phyloP scores from a whole-genome alignment of 139 green algal species.

The Picochlorum sp. region DNA sequence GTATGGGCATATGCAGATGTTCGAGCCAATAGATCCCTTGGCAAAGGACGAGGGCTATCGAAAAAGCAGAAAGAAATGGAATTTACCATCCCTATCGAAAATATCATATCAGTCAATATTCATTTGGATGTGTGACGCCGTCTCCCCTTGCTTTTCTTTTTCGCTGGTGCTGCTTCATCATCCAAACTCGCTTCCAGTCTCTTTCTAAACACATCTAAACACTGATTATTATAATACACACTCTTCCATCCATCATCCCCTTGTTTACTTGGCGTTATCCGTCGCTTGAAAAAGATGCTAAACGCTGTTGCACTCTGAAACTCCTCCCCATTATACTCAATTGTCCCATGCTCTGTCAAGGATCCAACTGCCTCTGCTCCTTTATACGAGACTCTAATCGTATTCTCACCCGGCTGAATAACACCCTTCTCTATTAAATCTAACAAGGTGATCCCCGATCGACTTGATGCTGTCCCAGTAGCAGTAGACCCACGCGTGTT shows the following conservation, averaged over 20 bases:
- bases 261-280: conserved; percentile 49
- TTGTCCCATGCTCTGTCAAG: conserved; percentile 36
- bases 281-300: conserved; percentile 50
- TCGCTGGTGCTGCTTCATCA: neutral
- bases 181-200: neutral
- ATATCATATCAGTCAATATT: conserved; percentile 39
- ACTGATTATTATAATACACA: conserved; percentile 37
- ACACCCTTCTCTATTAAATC: conserved; percentile 40
- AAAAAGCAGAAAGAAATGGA: conserved; percentile 41
- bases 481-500: neutral
- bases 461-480: conserved; percentile 4
- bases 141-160: neutral
- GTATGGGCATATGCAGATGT: conserved; percentile 57
- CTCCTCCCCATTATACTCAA: conserved; percentile 37
- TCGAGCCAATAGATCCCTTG: conserved; percentile 35
- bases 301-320: conserved; percentile 48
- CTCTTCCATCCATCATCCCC: conserved; percentile 65
- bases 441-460: conserved; percentile 12
- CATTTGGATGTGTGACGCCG: conserved; percentile 52
- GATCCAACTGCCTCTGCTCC: conserved; percentile 28
- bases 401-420: conserved; percentile 32
- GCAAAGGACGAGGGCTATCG: conserved; percentile 48
- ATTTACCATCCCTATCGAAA: conserved; percentile 27
- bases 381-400: conserved; percentile 42
- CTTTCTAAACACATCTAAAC: conserved; percentile 30